Base-by-base conservation (phyloP, 805 yeast species). In the Blastobotrys mokoenaii region DNA sequence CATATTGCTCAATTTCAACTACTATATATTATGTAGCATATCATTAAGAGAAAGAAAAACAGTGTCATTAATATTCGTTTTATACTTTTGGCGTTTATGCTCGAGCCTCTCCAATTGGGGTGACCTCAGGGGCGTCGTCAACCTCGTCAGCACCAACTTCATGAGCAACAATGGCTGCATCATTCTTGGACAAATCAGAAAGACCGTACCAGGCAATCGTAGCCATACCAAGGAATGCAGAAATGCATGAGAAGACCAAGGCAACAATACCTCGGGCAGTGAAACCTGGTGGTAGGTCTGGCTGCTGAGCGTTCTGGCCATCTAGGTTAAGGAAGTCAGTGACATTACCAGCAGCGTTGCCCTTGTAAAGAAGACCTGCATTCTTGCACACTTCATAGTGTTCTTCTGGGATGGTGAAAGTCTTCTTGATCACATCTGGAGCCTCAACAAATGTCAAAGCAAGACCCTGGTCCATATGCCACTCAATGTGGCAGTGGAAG, bases 401-500 rank as follows among this genome's bases (percentile, higher is more conserved):
- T 64, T 73, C 72, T 2, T 77, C 80, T 32, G 89, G 73, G 42
- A 89, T 60, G 44, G 71, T 71, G 66, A 84, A 84, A 11, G 65
- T 48, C 45, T 66, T 56, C 46, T 70, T 69, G 41, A 90, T 71
- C 46, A 73, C 72, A 9, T 63, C 54, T 25, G 98, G 98, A 46
- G 87, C 96, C 69, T 90, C 98, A 45, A 90, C 68, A 38, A 93
- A 69, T 9, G 73, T 71, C 46, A 88, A 57, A 10, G 95, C 95
- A 57, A 90, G 75, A 60, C 98, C 98, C 71, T 93, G 97, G 59
- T 80, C 75, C 72, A 90, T 76, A 70, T 93, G 98, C 98, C 98
- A 90, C 65, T 93, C 97, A 59, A 93, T 84, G 65, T 90, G 98
- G 68, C 98, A 90, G 70, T 90, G 98, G 94, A 93, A 93, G 65